A percentile compares a stretch with the other conserved stretches of the same genome.
phyloP scores from a whole-genome alignment of 208 protist genomes.

The Trypanosoma rangeli region DNA sequence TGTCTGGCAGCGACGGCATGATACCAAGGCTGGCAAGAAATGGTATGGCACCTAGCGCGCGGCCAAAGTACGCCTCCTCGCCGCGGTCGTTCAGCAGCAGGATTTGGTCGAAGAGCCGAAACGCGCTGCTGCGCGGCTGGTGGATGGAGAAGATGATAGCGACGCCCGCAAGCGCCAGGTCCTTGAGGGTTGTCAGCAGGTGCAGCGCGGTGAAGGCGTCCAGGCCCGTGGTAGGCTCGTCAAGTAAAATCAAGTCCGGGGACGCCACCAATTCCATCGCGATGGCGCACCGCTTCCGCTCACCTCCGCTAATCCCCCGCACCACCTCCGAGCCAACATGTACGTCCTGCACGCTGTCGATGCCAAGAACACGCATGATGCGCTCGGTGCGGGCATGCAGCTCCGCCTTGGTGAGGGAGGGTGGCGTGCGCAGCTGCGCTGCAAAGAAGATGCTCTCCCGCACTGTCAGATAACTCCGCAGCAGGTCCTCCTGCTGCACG shows the following conservation, averaged over 20 bases:
- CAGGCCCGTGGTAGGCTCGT: constrained; percentile 85
- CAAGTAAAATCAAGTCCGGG: constrained; percentile 71
- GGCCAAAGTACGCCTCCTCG: constrained; percentile 82
- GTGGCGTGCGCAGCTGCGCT: constrained; percentile 54
- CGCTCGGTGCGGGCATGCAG: constrained; percentile 20
- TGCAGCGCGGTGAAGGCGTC: constrained; percentile 79
- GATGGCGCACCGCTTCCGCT: constrained; percentile 73
- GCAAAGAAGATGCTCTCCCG: constrained; percentile 71
- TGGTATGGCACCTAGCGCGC: constrained; percentile 36
- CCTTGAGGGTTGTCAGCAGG: constrained; percentile 50
- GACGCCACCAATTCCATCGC: constrained; percentile 65
- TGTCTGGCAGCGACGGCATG: constrained; percentile 33
- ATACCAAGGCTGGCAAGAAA: constrained; percentile 74
- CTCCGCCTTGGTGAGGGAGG: constrained; percentile 19
- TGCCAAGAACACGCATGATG: constrained; percentile 45
- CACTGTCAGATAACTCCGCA: constrained; percentile 65
- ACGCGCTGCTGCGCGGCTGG: constrained; percentile 67
- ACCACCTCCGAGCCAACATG: constrained; percentile 49
- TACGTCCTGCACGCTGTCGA: constrained; percentile 47
- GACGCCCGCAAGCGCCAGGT: constrained; percentile 38
- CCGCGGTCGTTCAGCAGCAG: constrained; percentile 81
- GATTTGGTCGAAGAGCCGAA: constrained; percentile 62
- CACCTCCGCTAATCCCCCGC: constrained; percentile 69
- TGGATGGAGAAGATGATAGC: constrained; percentile 77
- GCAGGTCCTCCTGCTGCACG: constrained; percentile 82